phyloP scores from a whole-genome alignment of 805 yeast species.

The Pichia phayaonensis region DNA sequence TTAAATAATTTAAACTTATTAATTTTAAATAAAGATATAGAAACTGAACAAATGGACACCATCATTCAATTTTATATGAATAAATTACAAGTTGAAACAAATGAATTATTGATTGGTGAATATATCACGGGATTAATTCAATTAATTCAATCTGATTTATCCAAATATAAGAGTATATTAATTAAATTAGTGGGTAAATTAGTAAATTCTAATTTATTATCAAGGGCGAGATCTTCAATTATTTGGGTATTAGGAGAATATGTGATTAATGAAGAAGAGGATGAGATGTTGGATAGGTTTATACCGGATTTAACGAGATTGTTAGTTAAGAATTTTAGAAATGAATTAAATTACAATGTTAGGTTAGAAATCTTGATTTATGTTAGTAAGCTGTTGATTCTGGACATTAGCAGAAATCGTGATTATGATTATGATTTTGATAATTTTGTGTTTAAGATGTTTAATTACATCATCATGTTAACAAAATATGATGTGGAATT shows the following conservation, averaged over 20 bases:
- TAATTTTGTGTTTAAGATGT: slow-evolving; percentile 38
- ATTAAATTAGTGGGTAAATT: slow-evolving; percentile 36
- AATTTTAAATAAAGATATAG: slow-evolving; percentile 15
- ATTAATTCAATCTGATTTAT: slow-evolving; percentile 57
- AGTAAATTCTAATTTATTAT: slow-evolving; percentile 12
- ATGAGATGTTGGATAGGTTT: slow-evolving; percentile 23
- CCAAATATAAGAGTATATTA: slow-evolving; percentile 46
- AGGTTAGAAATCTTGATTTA: slow-evolving; percentile 65
- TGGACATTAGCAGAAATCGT: slow-evolving; percentile 37
- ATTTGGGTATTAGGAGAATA: slow-evolving; percentile 91
- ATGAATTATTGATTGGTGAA: slow-evolving; percentile 44
- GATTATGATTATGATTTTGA: slow-evolving; percentile 31
- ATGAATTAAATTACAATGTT: slow-evolving; percentile 44
- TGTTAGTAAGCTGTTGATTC: slow-evolving; percentile 64
- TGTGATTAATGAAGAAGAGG: slow-evolving; percentile 23
- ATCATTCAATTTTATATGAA: slow-evolving; percentile 58
- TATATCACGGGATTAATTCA: slow-evolving; percentile 65
- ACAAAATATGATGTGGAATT: slow-evolving; percentile 66
- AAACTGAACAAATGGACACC: slow-evolving; percentile 41
- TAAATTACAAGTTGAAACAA: slow-evolving; percentile 26
- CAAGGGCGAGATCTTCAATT: slow-evolving; percentile 66
- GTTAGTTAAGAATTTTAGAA: slow-evolving; percentile 44
- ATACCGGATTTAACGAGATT: slow-evolving; percentile 73
- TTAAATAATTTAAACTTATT: slow-evolving; percentile 44
- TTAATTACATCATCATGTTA: slow-evolving; percentile 51